Evolutionary conservation across 2,329 filamentous ascomycete species (phyloP).

Genomic region (Catunica adiposa): DNA sequence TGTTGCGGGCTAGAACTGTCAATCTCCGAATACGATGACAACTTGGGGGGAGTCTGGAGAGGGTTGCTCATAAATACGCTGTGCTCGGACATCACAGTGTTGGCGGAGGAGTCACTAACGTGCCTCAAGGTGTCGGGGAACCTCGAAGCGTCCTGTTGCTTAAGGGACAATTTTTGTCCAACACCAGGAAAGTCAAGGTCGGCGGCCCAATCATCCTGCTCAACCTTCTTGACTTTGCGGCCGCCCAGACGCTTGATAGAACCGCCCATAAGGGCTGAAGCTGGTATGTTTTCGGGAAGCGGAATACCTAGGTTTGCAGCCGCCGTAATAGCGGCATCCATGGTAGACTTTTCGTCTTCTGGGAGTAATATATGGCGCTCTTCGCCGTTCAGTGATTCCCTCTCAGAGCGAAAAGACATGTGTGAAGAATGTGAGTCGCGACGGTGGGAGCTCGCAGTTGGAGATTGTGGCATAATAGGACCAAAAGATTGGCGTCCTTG

Average conservation of each 20-base stretch:
- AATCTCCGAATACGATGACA: neutral
- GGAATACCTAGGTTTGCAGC: constrained; percentile 84
- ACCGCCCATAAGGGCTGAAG: constrained; percentile 77
- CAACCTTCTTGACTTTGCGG: constrained; percentile 52
- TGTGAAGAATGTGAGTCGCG: constrained; percentile 71
- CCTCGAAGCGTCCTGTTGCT: constrained; percentile 39
- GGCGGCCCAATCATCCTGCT: constrained; percentile 68
- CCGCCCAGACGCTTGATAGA: constrained; percentile 81
- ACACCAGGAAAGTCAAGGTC: constrained; percentile 53
- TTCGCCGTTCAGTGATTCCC: constrained; percentile 59
- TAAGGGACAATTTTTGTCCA: constrained; percentile 46
- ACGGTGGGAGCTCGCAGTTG: constrained; percentile 27
- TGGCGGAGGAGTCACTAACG: constrained; percentile 39
- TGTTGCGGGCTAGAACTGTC: neutral
- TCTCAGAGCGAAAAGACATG: constrained; percentile 65
- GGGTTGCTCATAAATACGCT: constrained; percentile 3
- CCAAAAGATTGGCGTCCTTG: constrained; percentile 30
- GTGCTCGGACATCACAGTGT: constrained; percentile 20
- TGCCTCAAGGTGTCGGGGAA: constrained; percentile 56
- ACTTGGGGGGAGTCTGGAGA: constrained; percentile 10
- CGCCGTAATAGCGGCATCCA: constrained; percentile 68
- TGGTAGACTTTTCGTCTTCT: constrained; percentile 71
- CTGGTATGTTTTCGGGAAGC: constrained; percentile 69
- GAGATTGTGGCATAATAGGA: constrained; percentile 24
- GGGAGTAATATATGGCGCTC: constrained; percentile 77